Conservation (phyloP, 2,329 filamentous ascomycete genomes). For the Trichoderma sp. region DNA sequence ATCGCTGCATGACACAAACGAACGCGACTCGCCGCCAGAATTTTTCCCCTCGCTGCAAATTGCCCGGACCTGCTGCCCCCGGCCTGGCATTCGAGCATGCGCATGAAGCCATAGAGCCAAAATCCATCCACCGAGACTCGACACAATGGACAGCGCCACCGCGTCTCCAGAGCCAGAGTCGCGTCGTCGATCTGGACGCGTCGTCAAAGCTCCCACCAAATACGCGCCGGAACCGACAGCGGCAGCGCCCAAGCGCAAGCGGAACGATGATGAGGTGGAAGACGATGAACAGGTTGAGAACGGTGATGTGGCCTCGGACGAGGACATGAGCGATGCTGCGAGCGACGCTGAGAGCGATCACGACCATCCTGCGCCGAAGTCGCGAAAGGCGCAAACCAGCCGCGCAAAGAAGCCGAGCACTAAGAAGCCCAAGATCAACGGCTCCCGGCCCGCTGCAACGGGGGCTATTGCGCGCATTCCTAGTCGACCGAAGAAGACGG, state of each 20-base stretch:
- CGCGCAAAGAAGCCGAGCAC: constrained; percentile 55
- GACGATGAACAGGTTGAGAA: constrained; percentile 46
- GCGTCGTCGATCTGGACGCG: constrained; percentile 68
- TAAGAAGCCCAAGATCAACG: constrained; percentile 66
- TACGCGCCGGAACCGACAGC: constrained; percentile 51
- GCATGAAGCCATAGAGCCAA: constrained; percentile 2
- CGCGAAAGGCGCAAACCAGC: constrained; percentile 42
- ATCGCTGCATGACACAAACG: constrained; percentile 18
- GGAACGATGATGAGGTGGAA: constrained; percentile 48
- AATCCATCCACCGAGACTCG: neutral
- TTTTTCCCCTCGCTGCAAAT: neutral
- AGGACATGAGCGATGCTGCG: constrained; percentile 45
- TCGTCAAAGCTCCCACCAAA: constrained; percentile 59
- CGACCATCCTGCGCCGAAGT: constrained; percentile 39
- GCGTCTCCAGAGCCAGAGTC: constrained; percentile 51
- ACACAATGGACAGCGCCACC: constrained; percentile 51
- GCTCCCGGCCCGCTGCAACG: constrained; percentile 40
- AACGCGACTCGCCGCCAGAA: constrained; percentile 17
- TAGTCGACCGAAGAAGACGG: constrained; percentile 56
- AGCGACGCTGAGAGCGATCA: constrained; percentile 47
- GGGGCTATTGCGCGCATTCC: constrained; percentile 45
- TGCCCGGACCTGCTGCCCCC: constrained; percentile 10
- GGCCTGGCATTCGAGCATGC: constrained; percentile 9
- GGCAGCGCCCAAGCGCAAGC: constrained; percentile 58
- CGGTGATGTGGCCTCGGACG: constrained; percentile 48